A percentile compares a stretch with the other conserved stretches of the same genome.
Evolutionary conservation across 1,139 yeast genomes (phyloP).

Genomic region (Ogataea hybrid): DNA sequence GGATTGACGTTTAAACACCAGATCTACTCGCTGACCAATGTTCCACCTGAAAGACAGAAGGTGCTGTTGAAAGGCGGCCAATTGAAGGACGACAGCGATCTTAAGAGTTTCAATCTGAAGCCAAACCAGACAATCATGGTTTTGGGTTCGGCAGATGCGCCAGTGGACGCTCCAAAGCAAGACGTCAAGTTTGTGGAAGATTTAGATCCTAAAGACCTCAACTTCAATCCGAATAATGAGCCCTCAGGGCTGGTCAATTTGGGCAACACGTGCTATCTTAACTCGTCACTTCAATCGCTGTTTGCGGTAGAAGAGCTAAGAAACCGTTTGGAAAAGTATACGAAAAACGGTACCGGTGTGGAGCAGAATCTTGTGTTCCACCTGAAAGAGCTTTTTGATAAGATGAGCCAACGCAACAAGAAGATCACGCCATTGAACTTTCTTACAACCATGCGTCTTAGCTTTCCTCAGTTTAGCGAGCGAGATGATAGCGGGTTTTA

Average conservation of each 20-base stretch:
- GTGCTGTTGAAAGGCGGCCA: slow-evolving; percentile 89
- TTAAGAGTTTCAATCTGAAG: slow-evolving; percentile 54
- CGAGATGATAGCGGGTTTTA: slow-evolving; percentile 64
- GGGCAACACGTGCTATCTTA: slow-evolving; percentile 95
- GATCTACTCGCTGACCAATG: slow-evolving; percentile 70
- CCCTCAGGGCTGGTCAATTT: slow-evolving; percentile 86
- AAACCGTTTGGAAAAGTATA: slow-evolving; percentile 21
- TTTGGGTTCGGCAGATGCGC: slow-evolving; percentile 74
- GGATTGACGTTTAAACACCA: slow-evolving; percentile 73
- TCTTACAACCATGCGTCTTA: slow-evolving; percentile 57
- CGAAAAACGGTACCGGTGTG: slow-evolving; percentile 12
- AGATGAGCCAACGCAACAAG: slow-evolving; percentile 42
- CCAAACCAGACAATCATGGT: slow-evolving; percentile 77
- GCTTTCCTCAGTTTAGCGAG: slow-evolving; percentile 89
- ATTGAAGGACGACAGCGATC: slow-evolving; percentile 61
- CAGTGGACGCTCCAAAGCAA: slow-evolving; percentile 45
- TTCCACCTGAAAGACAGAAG: slow-evolving; percentile 87
- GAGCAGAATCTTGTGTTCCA: slow-evolving; percentile 34
- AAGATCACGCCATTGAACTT: slow-evolving; percentile 64
- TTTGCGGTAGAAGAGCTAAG: slow-evolving; percentile 62
- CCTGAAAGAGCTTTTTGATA: slow-evolving; percentile 44
- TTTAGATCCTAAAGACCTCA: slow-evolving; percentile 41
- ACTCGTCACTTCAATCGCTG: slow-evolving; percentile 82
- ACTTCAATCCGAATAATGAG: slow-evolving; percentile 33
- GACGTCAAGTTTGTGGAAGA: slow-evolving; percentile 70